Base-by-base conservation (phyloP, 192 early-diverging fungal species). In the Linderina pennispora region DNA sequence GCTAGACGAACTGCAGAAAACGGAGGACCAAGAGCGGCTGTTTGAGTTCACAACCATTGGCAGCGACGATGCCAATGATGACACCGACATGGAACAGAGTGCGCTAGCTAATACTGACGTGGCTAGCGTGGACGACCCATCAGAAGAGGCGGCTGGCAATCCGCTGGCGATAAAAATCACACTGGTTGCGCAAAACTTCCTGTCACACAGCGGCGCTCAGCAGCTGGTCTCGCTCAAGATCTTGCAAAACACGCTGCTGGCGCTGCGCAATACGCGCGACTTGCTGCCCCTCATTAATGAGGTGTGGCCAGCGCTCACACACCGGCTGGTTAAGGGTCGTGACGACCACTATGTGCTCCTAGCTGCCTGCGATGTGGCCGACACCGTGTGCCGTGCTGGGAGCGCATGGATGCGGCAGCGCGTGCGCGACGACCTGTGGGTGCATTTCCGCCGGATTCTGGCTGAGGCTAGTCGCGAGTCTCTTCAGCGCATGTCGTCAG, bases 171-270 rank as follows among this genome's bases (percentile, higher is more conserved):
- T 70, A 18, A 70, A 70, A 22, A 62, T 70, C 3, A 41, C 48
- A 2, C 38, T 70, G 23, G 50, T 56, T 3, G 40, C 45, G 16
- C 66, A 70, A 21, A 47, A 48, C 19, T 52, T 70, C 7, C 28
- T 70, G 32, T 41, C 55, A 3, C 25, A 55, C 0, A 43, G 50
- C 3, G 35, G 47, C 4, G 21, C 66, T 1, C 66, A 70, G 38
- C 66, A 70, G 40, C 55, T 70, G 1, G 2, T 70, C n/a, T 55
- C 66, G 17, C 51, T 70, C 13, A 70, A 70, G 31, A 70, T 57
- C 5, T 43, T 63, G 11, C 50, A 58, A 36, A 62, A 70, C 48
- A 39, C 47, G 3, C n/a, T 58, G 2, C 37, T 15, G 4, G 60
- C 66, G 1, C 46, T 70, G n/a, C 8, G 16, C 1, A 8, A 43